Conservation (phyloP, 305 asterid genomes). For the Andrographis paniculata region DNA sequence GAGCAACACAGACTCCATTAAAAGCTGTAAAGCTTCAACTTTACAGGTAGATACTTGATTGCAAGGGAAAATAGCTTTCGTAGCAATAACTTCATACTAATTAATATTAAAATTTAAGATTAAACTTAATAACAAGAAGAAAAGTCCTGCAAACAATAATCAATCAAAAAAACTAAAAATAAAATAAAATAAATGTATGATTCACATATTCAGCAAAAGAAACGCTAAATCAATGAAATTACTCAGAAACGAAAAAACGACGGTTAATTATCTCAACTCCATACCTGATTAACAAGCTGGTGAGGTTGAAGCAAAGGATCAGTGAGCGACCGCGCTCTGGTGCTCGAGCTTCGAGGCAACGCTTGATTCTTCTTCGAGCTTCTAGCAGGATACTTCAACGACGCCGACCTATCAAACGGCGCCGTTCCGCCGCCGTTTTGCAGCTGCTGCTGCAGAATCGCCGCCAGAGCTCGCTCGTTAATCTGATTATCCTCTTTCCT, state of each 20-base stretch:
- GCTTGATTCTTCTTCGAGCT: constrained; percentile 48
- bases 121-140: too few relatives aligned
- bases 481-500: constrained; percentile 59
- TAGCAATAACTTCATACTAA: too few relatives aligned
- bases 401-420: constrained; percentile 80
- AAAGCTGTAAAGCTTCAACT: too few relatives aligned
- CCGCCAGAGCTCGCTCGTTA: constrained; percentile 82
- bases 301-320: constrained; percentile 96
- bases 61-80: too few relatives aligned
- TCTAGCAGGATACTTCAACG: constrained; percentile 60
- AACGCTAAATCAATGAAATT: too few relatives aligned
- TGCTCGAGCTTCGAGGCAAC: constrained; percentile 79
- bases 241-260: too few relatives aligned
- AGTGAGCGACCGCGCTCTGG: constrained; percentile 78
- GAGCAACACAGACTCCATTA: too few relatives aligned
- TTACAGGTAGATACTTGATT: too few relatives aligned
- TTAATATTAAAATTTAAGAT: too few relatives aligned
- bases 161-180: constrained; percentile 9
- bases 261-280: background rate
- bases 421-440: constrained; percentile 45
- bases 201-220: background rate
- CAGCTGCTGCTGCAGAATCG: constrained; percentile 85
- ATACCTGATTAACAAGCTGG: constrained; percentile 84
- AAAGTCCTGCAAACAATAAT: too few relatives aligned
- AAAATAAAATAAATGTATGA: background rate